These are phyloP conservation scores for Scutellaria galericulata DNA, from an alignment of 257 asterid species.

Conservation along the genomic window DNA sequence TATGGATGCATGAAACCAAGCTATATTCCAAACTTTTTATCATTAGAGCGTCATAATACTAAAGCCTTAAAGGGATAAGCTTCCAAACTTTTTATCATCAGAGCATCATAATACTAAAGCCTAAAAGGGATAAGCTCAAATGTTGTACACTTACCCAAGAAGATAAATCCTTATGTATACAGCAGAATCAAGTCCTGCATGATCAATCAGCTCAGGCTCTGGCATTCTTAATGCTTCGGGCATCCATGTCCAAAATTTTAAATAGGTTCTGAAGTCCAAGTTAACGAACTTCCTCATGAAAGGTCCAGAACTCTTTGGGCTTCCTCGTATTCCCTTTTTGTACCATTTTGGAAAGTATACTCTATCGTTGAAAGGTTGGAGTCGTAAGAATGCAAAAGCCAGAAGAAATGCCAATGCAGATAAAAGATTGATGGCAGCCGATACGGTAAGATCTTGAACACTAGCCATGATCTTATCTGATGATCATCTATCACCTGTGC, in stretches of 20 bases:
- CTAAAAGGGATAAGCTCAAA: background rate
- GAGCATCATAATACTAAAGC: background rate
- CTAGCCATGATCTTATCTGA: slow-evolving; percentile 68
- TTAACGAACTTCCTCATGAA: slow-evolving; percentile 64
- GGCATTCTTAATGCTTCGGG: slow-evolving; percentile 98
- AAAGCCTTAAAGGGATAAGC: background rate
- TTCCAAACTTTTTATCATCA: background rate
- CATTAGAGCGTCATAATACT: background rate
- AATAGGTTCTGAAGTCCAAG: slow-evolving; percentile 62
- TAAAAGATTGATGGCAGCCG: slow-evolving; percentile 80
- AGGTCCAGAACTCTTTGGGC: slow-evolving; percentile 77
- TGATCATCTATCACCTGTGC: slow-evolving; percentile 43
- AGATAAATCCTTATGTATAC: slow-evolving; percentile 90
- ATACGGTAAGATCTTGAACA: slow-evolving; percentile 61
- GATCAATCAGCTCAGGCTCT: slow-evolving; percentile 87
- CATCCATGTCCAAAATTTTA: slow-evolving; percentile 94
- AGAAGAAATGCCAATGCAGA: slow-evolving; percentile 81
- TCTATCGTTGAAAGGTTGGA: slow-evolving; percentile 86
- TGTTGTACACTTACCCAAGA: slow-evolving; percentile 69
- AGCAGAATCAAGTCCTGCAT: slow-evolving; percentile 95
- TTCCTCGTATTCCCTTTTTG: slow-evolving; percentile 82
- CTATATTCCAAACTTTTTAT: background rate
- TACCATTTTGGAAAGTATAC: slow-evolving; percentile 98
- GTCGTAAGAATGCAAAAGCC: slow-evolving; percentile 86
- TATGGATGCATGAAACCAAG: background rate